phyloP scores from a whole-genome alignment of 495 filamentous ascomycete genomes.

The Penicilliopsis zonata region DNA sequence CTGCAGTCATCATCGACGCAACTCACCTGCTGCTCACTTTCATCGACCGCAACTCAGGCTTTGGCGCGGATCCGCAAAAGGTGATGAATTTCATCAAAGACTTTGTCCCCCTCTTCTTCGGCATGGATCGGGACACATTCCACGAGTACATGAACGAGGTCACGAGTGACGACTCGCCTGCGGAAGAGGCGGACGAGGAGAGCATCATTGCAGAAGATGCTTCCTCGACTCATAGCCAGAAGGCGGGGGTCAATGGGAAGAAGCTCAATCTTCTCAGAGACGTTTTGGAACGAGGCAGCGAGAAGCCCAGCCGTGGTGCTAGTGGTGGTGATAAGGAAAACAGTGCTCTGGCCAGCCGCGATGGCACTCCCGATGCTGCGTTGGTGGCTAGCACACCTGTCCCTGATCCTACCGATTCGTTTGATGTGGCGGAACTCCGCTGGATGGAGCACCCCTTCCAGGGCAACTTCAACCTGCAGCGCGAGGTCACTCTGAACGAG shows the following conservation, averaged over 20 bases:
- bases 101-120: slow-evolving; percentile 84
- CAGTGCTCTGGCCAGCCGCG: slow-evolving; percentile 66
- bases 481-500: slow-evolving; percentile 62
- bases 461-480: slow-evolving; percentile 40
- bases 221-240: slow-evolving; percentile 41
- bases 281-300: slow-evolving; percentile 63
- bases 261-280: slow-evolving; percentile 75
- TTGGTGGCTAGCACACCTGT: slow-evolving; percentile 39
- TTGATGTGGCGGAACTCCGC: slow-evolving; percentile 32
- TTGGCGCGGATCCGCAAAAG: slow-evolving; percentile 58
- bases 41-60: slow-evolving; percentile 55
- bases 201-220: slow-evolving; percentile 35
- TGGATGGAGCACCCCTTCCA: slow-evolving; percentile 50
- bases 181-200: slow-evolving; percentile 63
- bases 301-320: slow-evolving; percentile 46
- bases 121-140: slow-evolving; percentile 63
- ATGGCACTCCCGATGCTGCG: slow-evolving; percentile 70
- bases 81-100: slow-evolving; percentile 75
- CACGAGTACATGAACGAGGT: slow-evolving; percentile 65
- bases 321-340: slow-evolving; percentile 57
- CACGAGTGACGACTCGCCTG: slow-evolving; percentile 44
- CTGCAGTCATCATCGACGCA: slow-evolving; percentile 69
- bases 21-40: slow-evolving; percentile 68
- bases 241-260: slow-evolving; percentile 54
- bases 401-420: slow-evolving; percentile 35